Evolutionary conservation across 495 filamentous ascomycete species (phyloP), one percentile per base, ranked within the genome.

Genomic region (Hypoxylon crocopeplum): DNA sequence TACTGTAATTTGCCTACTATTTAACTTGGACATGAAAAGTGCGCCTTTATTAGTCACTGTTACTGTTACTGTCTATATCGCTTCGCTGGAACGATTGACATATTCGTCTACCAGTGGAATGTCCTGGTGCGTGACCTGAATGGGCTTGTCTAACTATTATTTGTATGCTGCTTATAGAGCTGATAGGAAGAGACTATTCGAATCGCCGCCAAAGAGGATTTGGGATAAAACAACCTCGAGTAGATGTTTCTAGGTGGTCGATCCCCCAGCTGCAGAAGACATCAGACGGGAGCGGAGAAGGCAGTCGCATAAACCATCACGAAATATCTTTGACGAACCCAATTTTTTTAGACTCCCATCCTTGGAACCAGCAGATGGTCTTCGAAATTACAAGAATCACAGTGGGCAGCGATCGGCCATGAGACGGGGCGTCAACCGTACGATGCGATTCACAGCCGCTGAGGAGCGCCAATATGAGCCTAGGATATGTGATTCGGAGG

Each of bases 201-300:
- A 13, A 22, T 68, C 20, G 51, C 33, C 12, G 13, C 53, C 22
- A 59, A 55, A 44, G n/a, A 12, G 42, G 8, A 57, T 67, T 13
- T 76, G 73, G 73, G 49, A 76, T 36, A 44, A 52, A 6, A 55
- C 17, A 7, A 42, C 73, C 0, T 27, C 45, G 1, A 59, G 33
- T 6, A 62, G 49, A 22, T 75, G 72, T 29, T 49, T 63, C 13
- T 49, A 71, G 24, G 24, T 27, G 24, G 24, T 4, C 4, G 3
- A 27, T 3, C 24, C 8, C 24, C 24, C 24, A 27, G 24, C 24
- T 27, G 24, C 24, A 27, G 24, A 27, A 27, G 24, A 27, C 24
- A 8, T 8, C 24, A 27, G 8, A 27, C 24, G 4, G 24, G 24
- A 8, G 24, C 24, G 8, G 24, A 39, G 36, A 2, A 32, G 37